phyloP scores from a whole-genome alignment of 1,139 yeast genomes.

The Suhomyces wounanorum region DNA sequence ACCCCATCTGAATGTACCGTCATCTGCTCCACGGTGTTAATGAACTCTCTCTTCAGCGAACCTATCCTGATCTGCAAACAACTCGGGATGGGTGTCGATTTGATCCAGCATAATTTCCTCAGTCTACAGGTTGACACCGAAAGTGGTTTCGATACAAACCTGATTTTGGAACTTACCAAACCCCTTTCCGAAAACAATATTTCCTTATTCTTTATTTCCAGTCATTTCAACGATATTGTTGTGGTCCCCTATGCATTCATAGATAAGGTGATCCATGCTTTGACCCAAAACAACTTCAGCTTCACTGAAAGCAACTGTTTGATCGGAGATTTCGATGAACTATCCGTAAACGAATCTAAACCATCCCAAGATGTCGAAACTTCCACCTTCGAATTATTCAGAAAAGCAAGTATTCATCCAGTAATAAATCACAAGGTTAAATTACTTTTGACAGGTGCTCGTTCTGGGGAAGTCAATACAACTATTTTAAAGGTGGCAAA shows the following conservation, averaged over 20 bases:
- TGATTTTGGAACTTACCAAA: constrained; percentile 57
- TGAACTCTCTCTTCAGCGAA: constrained; percentile 38
- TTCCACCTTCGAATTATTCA: constrained; percentile 45
- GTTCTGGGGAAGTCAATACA: constrained; percentile 48
- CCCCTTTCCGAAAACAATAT: constrained; percentile 62
- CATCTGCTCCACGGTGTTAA: constrained; percentile 46
- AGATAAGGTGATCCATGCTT: constrained; percentile 46
- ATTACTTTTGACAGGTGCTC: constrained; percentile 62
- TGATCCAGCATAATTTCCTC: constrained; percentile 51
- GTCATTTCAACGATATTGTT: constrained; percentile 70
- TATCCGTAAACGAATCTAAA: neutral
- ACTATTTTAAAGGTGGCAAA: constrained; percentile 41
- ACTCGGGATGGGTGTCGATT: constrained; percentile 35
- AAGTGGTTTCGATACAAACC: constrained; percentile 55
- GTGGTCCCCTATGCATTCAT: constrained; percentile 53
- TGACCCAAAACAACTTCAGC: constrained; percentile 45
- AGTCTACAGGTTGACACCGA: constrained; percentile 64
- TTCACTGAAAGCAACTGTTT: constrained; percentile 47
- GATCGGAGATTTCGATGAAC: constrained; percentile 2
- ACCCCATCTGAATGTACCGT: constrained; percentile 60
- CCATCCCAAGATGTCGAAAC: constrained; percentile 22
- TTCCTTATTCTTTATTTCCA: constrained; percentile 62
- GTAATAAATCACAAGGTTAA: constrained; percentile 40
- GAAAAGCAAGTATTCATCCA: constrained; percentile 46
- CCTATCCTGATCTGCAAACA: constrained; percentile 34